Evolutionary conservation across 2,329 filamentous ascomycete species (phyloP), one percentile per base, ranked within the genome.

Genomic region (Reticulascus tulasneorum): DNA sequence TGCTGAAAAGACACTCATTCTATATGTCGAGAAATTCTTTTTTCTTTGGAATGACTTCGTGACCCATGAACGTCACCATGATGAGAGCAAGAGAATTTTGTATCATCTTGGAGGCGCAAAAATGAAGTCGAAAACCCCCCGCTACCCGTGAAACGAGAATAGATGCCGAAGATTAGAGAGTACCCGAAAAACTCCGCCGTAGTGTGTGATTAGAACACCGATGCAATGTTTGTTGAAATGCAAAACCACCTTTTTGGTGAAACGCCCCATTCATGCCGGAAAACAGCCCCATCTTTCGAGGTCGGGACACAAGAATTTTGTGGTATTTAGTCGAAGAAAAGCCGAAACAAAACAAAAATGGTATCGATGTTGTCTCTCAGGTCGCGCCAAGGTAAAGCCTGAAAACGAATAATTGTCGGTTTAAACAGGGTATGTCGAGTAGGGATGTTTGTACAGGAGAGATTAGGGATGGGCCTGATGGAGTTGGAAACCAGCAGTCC

Each of bases 1-100:
- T 45, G 37, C 40, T 44, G 22, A 42, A 56, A 56, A 58, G 55
- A 60, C 55, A 62, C 59, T 64, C 58, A 59, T 57, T 70, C 70
- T 74, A 75, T 72, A 71, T 69, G 61, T 64, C 59, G 50, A 59
- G 55, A 58, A 60, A 56, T 57, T 62, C 53, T 64, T 70, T 67
- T 67, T 63, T 60, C 64, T 64, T 60, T 54, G 40, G 29, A 30
- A 34, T 42, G 37, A 42, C 31, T 40, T 42, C 40, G 37, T 42
- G 37, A 42, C 40, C 40, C 37, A 33, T 42, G 28, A 32, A 42
- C n/a, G n/a, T 32, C 40, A 40, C 40, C 36, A 32, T 42, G 59
- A 66, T 63, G 59, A 65, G 59, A 60, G 28, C 32, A 37, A 42
- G 32, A 22, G 15, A 37, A 31, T 62, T 60, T 60, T 60, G 62